Conservation (phyloP, 805 yeast species). For the Candida maris region DNA sequence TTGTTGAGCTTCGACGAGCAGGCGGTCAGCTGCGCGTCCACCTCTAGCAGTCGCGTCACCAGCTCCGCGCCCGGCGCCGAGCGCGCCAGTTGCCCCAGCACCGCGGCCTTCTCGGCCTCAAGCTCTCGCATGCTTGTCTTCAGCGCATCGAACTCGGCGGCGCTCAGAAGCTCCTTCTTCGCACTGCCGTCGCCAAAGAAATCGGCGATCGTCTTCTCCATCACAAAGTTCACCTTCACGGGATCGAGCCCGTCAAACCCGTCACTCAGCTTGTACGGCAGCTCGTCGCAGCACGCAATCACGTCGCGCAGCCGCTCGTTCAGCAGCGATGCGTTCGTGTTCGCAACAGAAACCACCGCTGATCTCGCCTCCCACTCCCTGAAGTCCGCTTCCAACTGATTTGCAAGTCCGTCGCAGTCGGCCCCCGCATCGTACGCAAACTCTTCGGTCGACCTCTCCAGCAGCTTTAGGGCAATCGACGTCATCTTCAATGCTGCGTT, state of each 20-base stretch:
- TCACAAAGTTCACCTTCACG: conserved; percentile 13
- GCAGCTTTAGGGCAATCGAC: conserved; percentile 12
- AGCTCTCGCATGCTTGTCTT: conserved; percentile 7
- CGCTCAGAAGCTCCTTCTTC: conserved; percentile 8
- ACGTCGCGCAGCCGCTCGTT: conserved; percentile 9
- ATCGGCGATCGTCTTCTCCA: conserved; percentile 19
- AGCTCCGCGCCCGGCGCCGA: neutral
- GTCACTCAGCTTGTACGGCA: conserved; percentile 12
- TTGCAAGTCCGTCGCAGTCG: conserved; percentile 10
- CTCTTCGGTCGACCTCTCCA: conserved; percentile 3
- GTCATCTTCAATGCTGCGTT: conserved; percentile 13
- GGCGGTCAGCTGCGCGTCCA: conserved; percentile 10
- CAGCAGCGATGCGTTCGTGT: conserved; percentile 4
- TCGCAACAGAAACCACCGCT: neutral
- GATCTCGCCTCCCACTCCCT: neutral
- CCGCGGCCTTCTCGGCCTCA: conserved; percentile 5
- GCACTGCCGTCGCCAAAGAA: conserved; percentile 6
- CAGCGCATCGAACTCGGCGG: conserved; percentile 12
- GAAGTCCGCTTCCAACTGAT: conserved; percentile 14
- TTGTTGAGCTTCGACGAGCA: conserved; percentile 28
- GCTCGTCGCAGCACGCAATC: conserved; percentile 7
- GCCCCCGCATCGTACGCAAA: conserved; percentile 4
- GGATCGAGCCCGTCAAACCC: conserved; percentile 8
- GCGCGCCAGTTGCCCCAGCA: conserved; percentile 3
- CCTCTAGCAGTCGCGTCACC: conserved; percentile 3